Evolutionary conservation across 345 rosid genomes (phyloP).

Genomic region (Bruguiera sexangula): DNA sequence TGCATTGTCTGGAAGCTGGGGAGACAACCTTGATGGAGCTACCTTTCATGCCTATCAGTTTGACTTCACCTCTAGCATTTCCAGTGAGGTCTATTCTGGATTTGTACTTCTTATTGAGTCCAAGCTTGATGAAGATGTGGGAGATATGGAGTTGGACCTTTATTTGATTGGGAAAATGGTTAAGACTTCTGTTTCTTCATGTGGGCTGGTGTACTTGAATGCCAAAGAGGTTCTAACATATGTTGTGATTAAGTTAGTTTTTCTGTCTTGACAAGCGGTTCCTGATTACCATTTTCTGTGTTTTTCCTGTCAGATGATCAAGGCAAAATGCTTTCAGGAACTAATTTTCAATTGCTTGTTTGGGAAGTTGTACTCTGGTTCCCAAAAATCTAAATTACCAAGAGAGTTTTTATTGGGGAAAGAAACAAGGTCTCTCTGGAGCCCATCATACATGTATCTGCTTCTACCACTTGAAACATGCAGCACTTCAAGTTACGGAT

Average conservation of each 20-base stretch:
- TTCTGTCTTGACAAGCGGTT: background rate
- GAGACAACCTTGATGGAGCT: constrained; percentile 45
- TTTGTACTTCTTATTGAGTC: constrained; percentile 67
- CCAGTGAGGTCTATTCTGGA: constrained; percentile 43
- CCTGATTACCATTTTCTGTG: constrained; percentile 9
- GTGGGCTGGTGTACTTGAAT: constrained; percentile 61
- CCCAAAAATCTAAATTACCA: constrained; percentile 37
- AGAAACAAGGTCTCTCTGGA: constrained; percentile 59
- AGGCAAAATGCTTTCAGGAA: constrained; percentile 77
- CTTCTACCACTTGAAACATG: constrained; percentile 62
- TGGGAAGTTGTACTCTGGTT: constrained; percentile 62
- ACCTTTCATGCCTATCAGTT: constrained; percentile 66
- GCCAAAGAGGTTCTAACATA: constrained; percentile 61
- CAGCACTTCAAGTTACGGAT: constrained; percentile 23
- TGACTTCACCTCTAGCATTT: constrained; percentile 53
- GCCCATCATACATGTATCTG: constrained; percentile 59
- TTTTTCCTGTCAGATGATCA: constrained; percentile 44
- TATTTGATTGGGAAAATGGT: constrained; percentile 58
- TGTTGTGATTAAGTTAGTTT: constrained; percentile 5
- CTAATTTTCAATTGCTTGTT: constrained; percentile 80
- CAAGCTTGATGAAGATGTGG: constrained; percentile 76
- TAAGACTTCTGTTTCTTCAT: constrained; percentile 54
- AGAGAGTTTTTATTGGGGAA: constrained; percentile 59
- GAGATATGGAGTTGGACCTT: constrained; percentile 59
- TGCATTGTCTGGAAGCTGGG: constrained; percentile 74